Evolutionary conservation across 225 moss, liverwort and hornwort genomes (phyloP).

Genomic region (Climacium dendroides): DNA sequence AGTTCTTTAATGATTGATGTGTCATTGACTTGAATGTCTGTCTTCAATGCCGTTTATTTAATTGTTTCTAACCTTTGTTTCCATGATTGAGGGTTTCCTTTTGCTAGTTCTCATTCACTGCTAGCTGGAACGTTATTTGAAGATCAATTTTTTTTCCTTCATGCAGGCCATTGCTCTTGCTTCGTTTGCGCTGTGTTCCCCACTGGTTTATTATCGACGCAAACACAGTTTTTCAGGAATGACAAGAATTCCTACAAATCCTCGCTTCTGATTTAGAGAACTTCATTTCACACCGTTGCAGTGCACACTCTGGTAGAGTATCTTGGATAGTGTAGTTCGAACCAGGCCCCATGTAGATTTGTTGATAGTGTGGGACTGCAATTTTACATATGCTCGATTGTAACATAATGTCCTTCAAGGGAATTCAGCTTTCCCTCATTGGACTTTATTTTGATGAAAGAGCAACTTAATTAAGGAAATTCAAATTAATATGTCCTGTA

Average conservation of each 20-base stretch:
- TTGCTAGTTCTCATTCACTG: neutral
- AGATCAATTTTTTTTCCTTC: neutral
- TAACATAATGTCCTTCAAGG: neutral
- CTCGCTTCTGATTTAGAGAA: conserved; percentile 17
- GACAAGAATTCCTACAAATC: conserved; percentile 27
- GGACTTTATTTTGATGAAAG: neutral
- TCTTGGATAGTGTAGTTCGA: neutral
- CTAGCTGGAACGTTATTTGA: neutral
- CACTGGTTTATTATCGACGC: conserved; percentile 40
- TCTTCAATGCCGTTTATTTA: neutral
- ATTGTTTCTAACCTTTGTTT: neutral
- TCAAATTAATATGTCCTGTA: neutral
- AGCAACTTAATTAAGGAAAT: neutral
- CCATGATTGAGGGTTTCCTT: neutral
- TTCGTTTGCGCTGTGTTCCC: conserved; percentile 41
- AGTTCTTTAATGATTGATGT: neutral
- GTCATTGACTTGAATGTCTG: neutral
- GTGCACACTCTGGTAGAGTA: neutral
- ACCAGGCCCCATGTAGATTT: neutral
- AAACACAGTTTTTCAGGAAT: conserved; percentile 42
- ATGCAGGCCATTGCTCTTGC: conserved; percentile 35
- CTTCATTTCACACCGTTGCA: neutral
- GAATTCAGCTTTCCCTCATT: neutral
- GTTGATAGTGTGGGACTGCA: neutral
- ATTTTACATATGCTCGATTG: neutral